Conservation (phyloP, 305 asterid species). For the Stenogyne calaminthoides region DNA sequence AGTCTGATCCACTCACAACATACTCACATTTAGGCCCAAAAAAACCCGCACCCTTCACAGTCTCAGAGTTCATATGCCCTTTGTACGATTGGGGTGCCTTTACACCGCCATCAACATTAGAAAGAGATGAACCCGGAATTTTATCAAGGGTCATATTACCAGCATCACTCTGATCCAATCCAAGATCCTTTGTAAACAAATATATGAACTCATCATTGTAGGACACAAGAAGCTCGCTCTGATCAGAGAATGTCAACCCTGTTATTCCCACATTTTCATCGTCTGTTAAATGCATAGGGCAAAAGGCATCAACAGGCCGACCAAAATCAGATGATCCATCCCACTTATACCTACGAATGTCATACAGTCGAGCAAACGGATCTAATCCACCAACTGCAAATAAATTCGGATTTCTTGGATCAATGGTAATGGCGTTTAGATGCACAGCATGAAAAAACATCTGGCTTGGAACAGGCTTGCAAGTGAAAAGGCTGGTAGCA, state of each 20-base stretch:
- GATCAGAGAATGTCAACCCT: constrained; percentile 92
- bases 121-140: constrained; percentile 33
- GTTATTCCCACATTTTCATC: constrained; percentile 72
- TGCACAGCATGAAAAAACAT: constrained; percentile 40
- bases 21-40: constrained; percentile 91
- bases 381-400: constrained; percentile 92
- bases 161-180: constrained; percentile 57
- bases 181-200: constrained; percentile 73
- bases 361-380: constrained; percentile 79
- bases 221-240: constrained; percentile 92
- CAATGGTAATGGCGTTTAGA: constrained; percentile 77
- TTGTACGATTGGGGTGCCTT: constrained; percentile 72
- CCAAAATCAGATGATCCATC: constrained; percentile 69
- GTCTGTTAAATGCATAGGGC: constrained; percentile 73
- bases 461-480: constrained; percentile 50
- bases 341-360: constrained; percentile 80
- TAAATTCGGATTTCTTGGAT: constrained; percentile 85
- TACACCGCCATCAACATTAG: constrained; percentile 34
- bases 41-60: constrained; percentile 88
- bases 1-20: constrained; percentile 95
- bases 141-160: constrained; percentile 38
- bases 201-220: constrained; percentile 81
- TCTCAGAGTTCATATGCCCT: constrained; percentile 77
- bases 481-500: constrained; percentile 70
- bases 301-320: constrained; percentile 73